A percentile compares a stretch with the other conserved stretches of the same genome.
Conservation (phyloP, 495 filamentous ascomycete species). For the Lasiosphaeria hispida region DNA sequence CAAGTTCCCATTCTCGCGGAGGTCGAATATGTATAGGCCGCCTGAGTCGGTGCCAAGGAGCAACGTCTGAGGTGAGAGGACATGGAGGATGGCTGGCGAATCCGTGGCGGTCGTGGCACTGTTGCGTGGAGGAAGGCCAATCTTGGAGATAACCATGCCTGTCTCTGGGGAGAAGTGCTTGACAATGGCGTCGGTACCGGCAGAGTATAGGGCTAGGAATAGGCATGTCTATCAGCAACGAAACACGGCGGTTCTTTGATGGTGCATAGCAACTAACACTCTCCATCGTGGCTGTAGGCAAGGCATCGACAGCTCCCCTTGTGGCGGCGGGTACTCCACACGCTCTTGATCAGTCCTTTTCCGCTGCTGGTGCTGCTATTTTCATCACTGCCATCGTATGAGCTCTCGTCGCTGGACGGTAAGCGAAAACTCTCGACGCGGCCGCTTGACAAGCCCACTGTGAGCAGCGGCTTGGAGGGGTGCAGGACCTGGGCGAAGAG, state of each 20-base stretch:
- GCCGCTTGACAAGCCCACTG: slow-evolving; percentile 78
- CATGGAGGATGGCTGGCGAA: slow-evolving; percentile 71
- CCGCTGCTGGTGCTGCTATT: slow-evolving; percentile 56
- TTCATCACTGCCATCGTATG: slow-evolving; percentile 32
- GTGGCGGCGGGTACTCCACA: slow-evolving; percentile 85
- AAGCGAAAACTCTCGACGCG: slow-evolving; percentile 86
- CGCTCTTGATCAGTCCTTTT: slow-evolving; percentile 71
- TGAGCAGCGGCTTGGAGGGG: slow-evolving; percentile 75
- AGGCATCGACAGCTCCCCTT: slow-evolving; percentile 87
- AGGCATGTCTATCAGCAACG: slow-evolving; percentile 15
- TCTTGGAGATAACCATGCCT: slow-evolving; percentile 76
- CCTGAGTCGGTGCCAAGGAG: slow-evolving; percentile 89
- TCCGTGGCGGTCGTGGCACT: slow-evolving; percentile 48
- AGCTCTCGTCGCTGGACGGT: slow-evolving; percentile 50
- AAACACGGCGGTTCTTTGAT: neutral
- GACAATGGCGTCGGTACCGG: slow-evolving; percentile 84
- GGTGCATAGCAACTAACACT: slow-evolving; percentile 37
- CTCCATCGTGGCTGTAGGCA: slow-evolving; percentile 72
- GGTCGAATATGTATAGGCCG: slow-evolving; percentile 84
- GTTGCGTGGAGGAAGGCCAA: slow-evolving; percentile 54
- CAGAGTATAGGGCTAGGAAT: slow-evolving; percentile 68
- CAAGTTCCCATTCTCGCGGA: slow-evolving; percentile 64
- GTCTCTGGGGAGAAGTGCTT: slow-evolving; percentile 82
- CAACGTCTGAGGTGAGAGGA: slow-evolving; percentile 81
- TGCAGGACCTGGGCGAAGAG: slow-evolving; percentile 88